Conservation (phyloP, 352 stramenopile species). For the Globisporangium heterothallicum region DNA sequence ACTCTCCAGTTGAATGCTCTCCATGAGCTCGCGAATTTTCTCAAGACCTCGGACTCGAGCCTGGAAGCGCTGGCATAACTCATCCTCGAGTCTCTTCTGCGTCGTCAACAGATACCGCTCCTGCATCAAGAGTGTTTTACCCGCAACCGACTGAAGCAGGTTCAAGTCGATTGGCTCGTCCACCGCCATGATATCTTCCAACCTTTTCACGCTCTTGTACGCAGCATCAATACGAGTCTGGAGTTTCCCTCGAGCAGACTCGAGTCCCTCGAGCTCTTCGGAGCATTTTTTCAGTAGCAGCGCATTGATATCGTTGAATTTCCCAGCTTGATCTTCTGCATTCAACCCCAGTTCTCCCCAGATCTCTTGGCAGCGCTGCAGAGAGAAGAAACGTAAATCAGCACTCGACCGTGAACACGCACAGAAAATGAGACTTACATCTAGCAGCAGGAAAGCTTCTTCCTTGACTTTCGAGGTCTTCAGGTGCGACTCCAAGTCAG, state of each 20-base stretch:
- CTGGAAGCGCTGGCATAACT: conserved; percentile 40
- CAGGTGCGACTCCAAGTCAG: conserved; percentile 26
- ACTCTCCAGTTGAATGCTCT: conserved; percentile 29
- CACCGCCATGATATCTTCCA: conserved; percentile 42
- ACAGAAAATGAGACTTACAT: conserved; percentile 24
- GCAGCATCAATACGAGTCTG: conserved; percentile 35
- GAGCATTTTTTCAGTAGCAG: conserved; percentile 51
- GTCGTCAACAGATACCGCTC: conserved; percentile 34
- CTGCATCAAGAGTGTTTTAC: conserved; percentile 48
- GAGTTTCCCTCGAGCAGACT: conserved; percentile 39
- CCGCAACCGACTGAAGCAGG: conserved; percentile 23
- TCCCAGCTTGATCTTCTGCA: conserved; percentile 40
- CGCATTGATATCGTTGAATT: conserved; percentile 61
- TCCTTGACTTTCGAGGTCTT: conserved; percentile 49
- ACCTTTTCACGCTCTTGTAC: conserved; percentile 30
- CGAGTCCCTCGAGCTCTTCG: conserved; percentile 52
- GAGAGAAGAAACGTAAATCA: conserved; percentile 1
- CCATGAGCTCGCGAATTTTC: conserved; percentile 31
- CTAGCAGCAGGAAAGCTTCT: conserved; percentile 54
- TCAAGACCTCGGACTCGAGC: conserved; percentile 26
- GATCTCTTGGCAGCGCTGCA: conserved; percentile 61
- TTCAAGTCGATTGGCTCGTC: conserved; percentile 35
- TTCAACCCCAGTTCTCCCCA: conserved; percentile 56
- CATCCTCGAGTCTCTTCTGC: conserved; percentile 26
- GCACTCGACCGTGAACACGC: background rate